Conservation (phyloP, 129 eudicot genomes). For the Artemisia annua region DNA sequence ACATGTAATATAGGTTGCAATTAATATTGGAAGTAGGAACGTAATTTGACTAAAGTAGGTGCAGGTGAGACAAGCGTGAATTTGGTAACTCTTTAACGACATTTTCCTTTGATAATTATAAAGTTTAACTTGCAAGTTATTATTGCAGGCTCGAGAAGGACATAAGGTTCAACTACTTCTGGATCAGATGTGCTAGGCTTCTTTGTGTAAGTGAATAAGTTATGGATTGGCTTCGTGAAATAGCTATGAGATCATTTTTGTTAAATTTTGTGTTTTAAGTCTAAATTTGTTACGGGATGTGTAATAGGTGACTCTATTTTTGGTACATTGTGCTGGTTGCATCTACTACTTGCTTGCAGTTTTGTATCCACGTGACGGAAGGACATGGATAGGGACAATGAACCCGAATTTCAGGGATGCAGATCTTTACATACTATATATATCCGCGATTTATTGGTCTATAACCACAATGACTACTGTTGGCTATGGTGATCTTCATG, state of each 20-base stretch:
- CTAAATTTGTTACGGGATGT: neutral
- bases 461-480: constrained; percentile 92
- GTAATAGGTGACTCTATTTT: constrained; percentile 70
- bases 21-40: too few relatives aligned
- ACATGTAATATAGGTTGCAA: too few relatives aligned
- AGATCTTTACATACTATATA: constrained; percentile 57
- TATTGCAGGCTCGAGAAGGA: constrained; percentile 87
- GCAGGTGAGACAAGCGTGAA: neutral
- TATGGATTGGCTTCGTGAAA: neutral
- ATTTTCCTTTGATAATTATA: neutral
- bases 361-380: constrained; percentile 72
- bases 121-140: neutral
- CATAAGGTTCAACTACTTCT: constrained; percentile 86
- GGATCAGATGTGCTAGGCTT: constrained; percentile 89
- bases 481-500: constrained; percentile 95
- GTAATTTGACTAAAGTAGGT: too few relatives aligned
- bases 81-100: neutral
- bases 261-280: neutral
- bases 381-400: constrained; percentile 79
- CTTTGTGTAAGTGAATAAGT: constrained; percentile 58
- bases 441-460: constrained; percentile 92
- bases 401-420: constrained; percentile 72
- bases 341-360: constrained; percentile 80
- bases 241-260: neutral
- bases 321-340: constrained; percentile 97